These are phyloP conservation scores for Pseudoperonospora humuli DNA, from an alignment of 352 stramenopile species.

Conservation along the genomic window DNA sequence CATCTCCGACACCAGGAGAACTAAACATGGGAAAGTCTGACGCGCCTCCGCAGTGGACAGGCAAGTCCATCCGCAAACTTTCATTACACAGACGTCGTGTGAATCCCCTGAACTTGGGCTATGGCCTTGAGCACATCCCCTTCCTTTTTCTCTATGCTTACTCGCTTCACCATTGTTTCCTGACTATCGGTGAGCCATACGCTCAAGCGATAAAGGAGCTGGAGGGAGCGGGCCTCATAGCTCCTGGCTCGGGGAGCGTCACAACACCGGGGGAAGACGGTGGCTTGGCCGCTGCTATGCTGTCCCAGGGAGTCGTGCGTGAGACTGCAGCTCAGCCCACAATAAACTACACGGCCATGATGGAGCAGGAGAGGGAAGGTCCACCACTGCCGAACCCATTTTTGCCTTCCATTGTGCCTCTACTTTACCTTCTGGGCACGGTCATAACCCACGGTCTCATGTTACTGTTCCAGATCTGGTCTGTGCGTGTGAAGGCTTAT, in stretches of 20 bases:
- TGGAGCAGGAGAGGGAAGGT: conserved; percentile 46
- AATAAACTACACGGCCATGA: conserved; percentile 55
- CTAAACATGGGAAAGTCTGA: conserved; percentile 29
- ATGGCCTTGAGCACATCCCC: conserved; percentile 61
- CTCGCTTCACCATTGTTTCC: conserved; percentile 60
- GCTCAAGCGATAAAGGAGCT: conserved; percentile 67
- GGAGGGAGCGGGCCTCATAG: conserved; percentile 47
- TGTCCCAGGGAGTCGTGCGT: conserved; percentile 61
- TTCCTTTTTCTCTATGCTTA: conserved; percentile 65
- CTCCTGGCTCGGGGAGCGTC: conserved; percentile 22
- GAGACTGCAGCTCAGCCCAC: conserved; percentile 30
- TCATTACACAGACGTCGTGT: conserved; percentile 50
- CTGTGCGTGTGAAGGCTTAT: conserved; percentile 62
- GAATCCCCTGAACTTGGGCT: conserved; percentile 51
- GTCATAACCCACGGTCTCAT: conserved; percentile 81
- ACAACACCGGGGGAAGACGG: conserved; percentile 20
- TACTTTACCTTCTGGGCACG: conserved; percentile 79
- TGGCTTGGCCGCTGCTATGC: conserved; percentile 58
- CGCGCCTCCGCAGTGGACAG: conserved; percentile 48
- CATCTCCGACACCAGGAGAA: conserved; percentile 4
- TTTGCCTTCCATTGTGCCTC: conserved; percentile 81
- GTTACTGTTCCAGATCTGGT: conserved; percentile 86
- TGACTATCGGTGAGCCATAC: conserved; percentile 60
- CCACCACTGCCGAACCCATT: conserved; percentile 86
- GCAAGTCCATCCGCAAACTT: conserved; percentile 60